Conservation (phyloP, 1,284 basidiomycete species). For the Fomitopsis pinicola region DNA sequence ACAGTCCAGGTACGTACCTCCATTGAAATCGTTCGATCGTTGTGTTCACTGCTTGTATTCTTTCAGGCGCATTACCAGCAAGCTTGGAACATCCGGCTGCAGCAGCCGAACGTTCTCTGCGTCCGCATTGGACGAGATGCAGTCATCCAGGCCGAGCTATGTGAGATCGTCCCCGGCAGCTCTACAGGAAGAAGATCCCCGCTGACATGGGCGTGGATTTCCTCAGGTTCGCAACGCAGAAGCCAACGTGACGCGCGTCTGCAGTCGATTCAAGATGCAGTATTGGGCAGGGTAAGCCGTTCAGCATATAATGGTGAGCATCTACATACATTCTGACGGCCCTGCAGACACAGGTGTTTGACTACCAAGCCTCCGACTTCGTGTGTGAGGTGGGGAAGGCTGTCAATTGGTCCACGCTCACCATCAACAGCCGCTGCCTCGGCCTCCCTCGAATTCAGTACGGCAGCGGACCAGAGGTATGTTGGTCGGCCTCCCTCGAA, state of each 20-base stretch:
- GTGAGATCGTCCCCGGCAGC: slow-evolving; percentile 39
- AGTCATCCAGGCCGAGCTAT: slow-evolving; percentile 47
- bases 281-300: slow-evolving; percentile 21
- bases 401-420: slow-evolving; percentile 21
- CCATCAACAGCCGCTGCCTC: slow-evolving; percentile 24
- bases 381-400: slow-evolving; percentile 29
- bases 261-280: slow-evolving; percentile 30
- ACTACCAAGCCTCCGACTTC: slow-evolving; percentile 30
- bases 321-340: not conserved
- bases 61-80: slow-evolving; percentile 33
- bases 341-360: slow-evolving; percentile 16
- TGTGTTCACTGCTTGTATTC: too few relatives aligned
- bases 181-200: slow-evolving; percentile 43
- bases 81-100: slow-evolving; percentile 27
- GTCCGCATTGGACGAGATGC: slow-evolving; percentile 28
- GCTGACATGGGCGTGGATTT: slow-evolving; percentile 34
- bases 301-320: not conserved
- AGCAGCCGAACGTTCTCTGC: slow-evolving; percentile 35
- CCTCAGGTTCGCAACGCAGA: slow-evolving; percentile 39
- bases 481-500: too few relatives aligned
- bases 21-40: too few relatives aligned
- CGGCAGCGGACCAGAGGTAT: slow-evolving; percentile 7
- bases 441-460: slow-evolving; percentile 27
- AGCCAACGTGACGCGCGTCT: slow-evolving; percentile 35
- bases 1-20: slow-evolving; percentile 30